phyloP scores from a whole-genome alignment of 345 rosid species.

The Euphorbia lathyris region DNA sequence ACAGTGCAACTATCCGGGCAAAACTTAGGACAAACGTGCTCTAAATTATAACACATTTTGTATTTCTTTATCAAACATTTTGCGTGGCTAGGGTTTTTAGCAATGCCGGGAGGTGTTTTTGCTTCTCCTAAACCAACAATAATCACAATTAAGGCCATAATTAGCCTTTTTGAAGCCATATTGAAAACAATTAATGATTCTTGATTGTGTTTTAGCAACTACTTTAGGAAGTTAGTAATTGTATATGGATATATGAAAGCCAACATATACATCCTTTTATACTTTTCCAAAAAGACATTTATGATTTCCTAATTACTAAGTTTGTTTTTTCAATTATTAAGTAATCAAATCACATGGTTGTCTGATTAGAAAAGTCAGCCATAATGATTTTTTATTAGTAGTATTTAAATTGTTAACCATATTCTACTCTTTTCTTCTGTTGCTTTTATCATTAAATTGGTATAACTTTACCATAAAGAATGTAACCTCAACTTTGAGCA shows the following conservation, averaged over 20 bases:
- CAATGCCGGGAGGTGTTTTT: conserved; percentile 45
- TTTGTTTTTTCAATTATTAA: not conserved
- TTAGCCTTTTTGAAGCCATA: conserved; percentile 20
- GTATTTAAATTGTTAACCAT: not conserved
- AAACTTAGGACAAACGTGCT: conserved; percentile 51
- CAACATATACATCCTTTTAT: too few species aligned
- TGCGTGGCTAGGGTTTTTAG: conserved; percentile 49
- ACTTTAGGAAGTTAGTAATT: not conserved
- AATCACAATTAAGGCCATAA: conserved; percentile 25
- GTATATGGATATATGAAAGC: not conserved
- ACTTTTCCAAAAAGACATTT: too few species aligned
- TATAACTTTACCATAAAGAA: not conserved
- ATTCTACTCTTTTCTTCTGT: not conserved
- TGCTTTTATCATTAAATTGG: not conserved
- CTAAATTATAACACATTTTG: conserved; percentile 47
- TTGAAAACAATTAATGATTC: not conserved
- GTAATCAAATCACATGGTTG: too few species aligned
- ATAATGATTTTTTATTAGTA: too few species aligned
- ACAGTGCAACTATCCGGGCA: conserved; percentile 52
- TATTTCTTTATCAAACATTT: conserved; percentile 40
- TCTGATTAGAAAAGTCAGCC: too few species aligned
- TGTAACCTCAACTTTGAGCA: not conserved
- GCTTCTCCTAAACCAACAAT: conserved; percentile 25
- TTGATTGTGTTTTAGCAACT: not conserved
- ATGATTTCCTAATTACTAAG: not conserved